Evolutionary conservation across 257 asterid species (phyloP), one percentile per base, ranked within the genome.

Genomic region (Salvia rosmarinus): DNA sequence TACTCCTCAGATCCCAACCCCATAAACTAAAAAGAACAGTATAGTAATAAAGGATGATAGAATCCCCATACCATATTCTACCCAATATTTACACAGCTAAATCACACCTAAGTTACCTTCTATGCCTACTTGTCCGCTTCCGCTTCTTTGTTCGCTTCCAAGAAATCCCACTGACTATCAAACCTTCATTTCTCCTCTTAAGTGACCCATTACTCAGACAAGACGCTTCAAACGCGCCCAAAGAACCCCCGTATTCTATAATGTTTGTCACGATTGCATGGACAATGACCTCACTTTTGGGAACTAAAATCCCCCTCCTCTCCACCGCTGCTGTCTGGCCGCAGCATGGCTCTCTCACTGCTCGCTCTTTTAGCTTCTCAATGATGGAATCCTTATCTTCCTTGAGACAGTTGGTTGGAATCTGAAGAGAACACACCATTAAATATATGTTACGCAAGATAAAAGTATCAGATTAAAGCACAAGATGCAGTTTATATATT

Each of bases 251-350:
- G 17, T 82, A 90, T 70, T 86, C 80, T 21, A 80, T 79, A 34
- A 90, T 78, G 71, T 88, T 87, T 52, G 98, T 92, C 6, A 75
- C 90, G 8, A 88, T 78, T 68, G 95, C 96, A 78, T 92, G 84
- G 67, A 90, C 79, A 7, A 47, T 37, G 19, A 77, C 72, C 74
- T 87, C 95, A 37, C 85, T 83, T 83, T 84, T 87, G 54, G 96
- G 95, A 46, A 80, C 88, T 76, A 82, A 62, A 47, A 75, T 67
- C 34, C 77, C 58, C 65, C 80, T 76, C 68, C 78, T 84, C 86
- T 90, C 95, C 40, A 92, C 70, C 40, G 87, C 37, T 57, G 88
- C 87, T 39, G 83, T 84, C 81, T 90, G 98, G 64, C 98, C 97
- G 40, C 91, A 90, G 23, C 75, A n/a, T 25, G 91, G 83, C 67